These are phyloP conservation scores for Phtheirospermum japonicum DNA, from an alignment of 257 asterid genomes.

Conservation along the genomic window DNA sequence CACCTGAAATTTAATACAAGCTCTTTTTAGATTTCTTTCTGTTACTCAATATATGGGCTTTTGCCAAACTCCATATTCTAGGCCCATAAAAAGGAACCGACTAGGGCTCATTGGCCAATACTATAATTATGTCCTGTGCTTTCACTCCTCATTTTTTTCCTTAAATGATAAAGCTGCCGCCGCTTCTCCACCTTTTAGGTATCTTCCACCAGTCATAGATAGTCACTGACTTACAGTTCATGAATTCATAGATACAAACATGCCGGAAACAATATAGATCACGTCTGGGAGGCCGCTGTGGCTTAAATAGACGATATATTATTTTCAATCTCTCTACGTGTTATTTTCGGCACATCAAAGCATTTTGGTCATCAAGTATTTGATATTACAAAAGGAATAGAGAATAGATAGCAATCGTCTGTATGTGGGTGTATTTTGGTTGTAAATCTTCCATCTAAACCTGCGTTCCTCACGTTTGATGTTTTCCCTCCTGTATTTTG, in stretches of 20 bases:
- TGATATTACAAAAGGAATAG: slow-evolving; percentile 6
- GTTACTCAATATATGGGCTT: slow-evolving; percentile 25
- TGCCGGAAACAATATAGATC: slow-evolving; percentile 16
- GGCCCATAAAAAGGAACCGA: slow-evolving; percentile 27
- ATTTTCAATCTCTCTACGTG: background rate
- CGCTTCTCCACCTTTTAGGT: slow-evolving; percentile 15
- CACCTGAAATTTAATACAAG: background rate
- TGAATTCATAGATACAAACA: background rate
- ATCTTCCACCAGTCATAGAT: slow-evolving; percentile 5
- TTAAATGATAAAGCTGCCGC: slow-evolving; percentile 24
- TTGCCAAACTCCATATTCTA: slow-evolving; percentile 20
- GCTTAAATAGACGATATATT: slow-evolving; percentile 5
- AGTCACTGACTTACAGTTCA: slow-evolving; percentile 5
- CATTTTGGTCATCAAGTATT: slow-evolving; percentile 10
- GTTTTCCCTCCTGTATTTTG: slow-evolving; percentile 22
- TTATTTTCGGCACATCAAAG: background rate
- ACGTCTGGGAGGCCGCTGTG: slow-evolving; percentile 3
- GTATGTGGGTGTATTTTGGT: slow-evolving; percentile 15
- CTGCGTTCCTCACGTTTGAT: background rate
- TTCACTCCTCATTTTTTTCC: slow-evolving; percentile 17
- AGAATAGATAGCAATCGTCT: slow-evolving; percentile 3
- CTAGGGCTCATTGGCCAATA: slow-evolving; percentile 25
- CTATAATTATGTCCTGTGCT: background rate
- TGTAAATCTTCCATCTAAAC: slow-evolving; percentile 14
- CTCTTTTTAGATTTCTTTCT: slow-evolving; percentile 9